A percentile compares a stretch with the other conserved stretches of the same genome.
Evolutionary conservation across 2,329 filamentous ascomycete species (phyloP).

Genomic region (Gyromitra esculenta): DNA sequence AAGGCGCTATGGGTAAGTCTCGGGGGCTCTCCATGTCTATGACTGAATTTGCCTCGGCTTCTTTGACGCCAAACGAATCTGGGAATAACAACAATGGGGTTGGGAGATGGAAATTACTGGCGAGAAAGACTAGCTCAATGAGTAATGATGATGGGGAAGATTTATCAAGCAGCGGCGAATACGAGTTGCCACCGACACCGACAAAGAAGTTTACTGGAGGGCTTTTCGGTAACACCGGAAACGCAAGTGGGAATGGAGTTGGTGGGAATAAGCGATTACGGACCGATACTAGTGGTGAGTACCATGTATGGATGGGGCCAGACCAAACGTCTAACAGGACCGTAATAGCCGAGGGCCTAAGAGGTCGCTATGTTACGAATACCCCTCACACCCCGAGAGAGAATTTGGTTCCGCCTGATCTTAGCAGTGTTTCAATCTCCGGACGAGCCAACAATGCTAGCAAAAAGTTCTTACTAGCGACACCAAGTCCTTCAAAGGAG

Average conservation of each 20-base stretch:
- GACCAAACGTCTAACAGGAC: constrained; percentile 51
- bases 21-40: constrained; percentile 67
- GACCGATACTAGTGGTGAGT: constrained; percentile 52
- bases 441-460: constrained; percentile 51
- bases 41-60: constrained; percentile 75
- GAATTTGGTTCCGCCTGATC: constrained; percentile 77
- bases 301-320: constrained; percentile 56
- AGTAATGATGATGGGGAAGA: constrained; percentile 81
- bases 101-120: constrained; percentile 52
- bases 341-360: constrained; percentile 63
- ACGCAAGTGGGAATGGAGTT: constrained; percentile 53
- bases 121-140: constrained; percentile 70
- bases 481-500: constrained; percentile 43
- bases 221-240: constrained; percentile 59
- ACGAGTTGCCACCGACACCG: constrained; percentile 88
- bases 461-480: constrained; percentile 39
- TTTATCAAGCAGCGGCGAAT: constrained; percentile 69
- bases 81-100: constrained; percentile 59
- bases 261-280: constrained; percentile 58
- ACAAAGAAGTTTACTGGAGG: constrained; percentile 74
- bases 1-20: constrained; percentile 66
- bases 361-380: constrained; percentile 55
- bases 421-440: constrained; percentile 84
- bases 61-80: constrained; percentile 75
- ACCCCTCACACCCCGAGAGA: constrained; percentile 81